Conservation (phyloP, 208 protist genomes). For the Trypanosoma mega region DNA sequence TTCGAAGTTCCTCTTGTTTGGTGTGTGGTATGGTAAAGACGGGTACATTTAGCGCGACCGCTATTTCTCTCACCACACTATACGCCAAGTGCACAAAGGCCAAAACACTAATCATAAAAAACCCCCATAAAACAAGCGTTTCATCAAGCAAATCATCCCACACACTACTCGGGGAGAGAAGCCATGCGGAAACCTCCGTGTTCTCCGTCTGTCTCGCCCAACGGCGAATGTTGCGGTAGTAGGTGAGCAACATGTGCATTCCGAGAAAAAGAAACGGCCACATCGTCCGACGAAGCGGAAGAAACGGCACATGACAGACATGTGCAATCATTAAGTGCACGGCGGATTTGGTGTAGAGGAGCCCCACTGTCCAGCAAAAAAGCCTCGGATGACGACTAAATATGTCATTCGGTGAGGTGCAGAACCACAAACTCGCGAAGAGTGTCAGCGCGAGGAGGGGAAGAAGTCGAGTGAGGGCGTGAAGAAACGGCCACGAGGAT, state of each 20-base stretch:
- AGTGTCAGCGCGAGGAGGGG: slow-evolving; percentile 53
- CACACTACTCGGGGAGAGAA: background rate
- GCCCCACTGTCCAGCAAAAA: slow-evolving; percentile 81
- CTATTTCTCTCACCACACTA: slow-evolving; percentile 40
- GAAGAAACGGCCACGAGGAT: slow-evolving; percentile 37
- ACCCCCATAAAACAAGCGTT: slow-evolving; percentile 57
- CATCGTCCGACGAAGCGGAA: slow-evolving; percentile 65
- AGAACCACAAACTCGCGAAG: slow-evolving; percentile 58
- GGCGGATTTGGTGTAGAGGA: slow-evolving; percentile 77
- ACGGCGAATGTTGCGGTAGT: slow-evolving; percentile 34
- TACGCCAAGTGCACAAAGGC: slow-evolving; percentile 63
- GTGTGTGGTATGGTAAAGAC: slow-evolving; percentile 55
- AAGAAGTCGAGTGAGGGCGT: slow-evolving; percentile 57
- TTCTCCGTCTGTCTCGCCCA: background rate
- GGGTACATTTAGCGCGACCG: slow-evolving; percentile 44
- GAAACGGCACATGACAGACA: slow-evolving; percentile 48
- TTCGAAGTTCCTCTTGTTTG: slow-evolving; percentile 45
- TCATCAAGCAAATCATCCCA: slow-evolving; percentile 34
- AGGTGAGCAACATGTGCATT: slow-evolving; percentile 52
- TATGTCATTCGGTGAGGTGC: slow-evolving; percentile 65
- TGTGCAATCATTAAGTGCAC: slow-evolving; percentile 85
- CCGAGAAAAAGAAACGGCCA: slow-evolving; percentile 61
- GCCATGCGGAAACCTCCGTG: background rate
- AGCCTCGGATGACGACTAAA: slow-evolving; percentile 74
- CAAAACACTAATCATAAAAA: slow-evolving; percentile 53